Evolutionary conservation across 1,284 basidiomycete genomes (phyloP), one percentile per base, ranked within the genome.

Genomic region (Naganishia cerealis): DNA sequence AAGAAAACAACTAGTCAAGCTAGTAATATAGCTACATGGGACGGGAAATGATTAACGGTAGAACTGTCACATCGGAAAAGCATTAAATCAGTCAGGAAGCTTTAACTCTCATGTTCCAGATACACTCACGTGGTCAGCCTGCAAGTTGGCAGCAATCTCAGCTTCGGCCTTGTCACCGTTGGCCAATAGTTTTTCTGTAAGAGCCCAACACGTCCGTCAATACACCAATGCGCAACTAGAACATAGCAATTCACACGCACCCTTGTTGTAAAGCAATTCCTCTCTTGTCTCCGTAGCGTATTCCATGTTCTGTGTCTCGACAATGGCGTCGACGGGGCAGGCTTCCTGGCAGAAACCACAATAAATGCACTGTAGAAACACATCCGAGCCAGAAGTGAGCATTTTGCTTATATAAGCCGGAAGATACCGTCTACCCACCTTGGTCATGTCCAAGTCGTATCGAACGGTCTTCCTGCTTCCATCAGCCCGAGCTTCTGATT

Each of bases 341-440:
- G 96, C 96, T 84, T 99, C 96, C 82, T 96, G 94, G 82, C 93
- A 94, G 85, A 94, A 94, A 69, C 93, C 92, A 81, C 94, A 97
- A 84, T 97, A 97, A 78, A 98, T 97, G 82, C 94, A 97, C 85
- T 78, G 66, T 24, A 48, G 50, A 66, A 68, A 7, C 18, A 57
- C 13, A n/a, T 36, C 21, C n/a, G 29, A 33, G 46, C n/a, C 10
- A 9, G 7, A 24, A 21, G 46, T 50, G 24, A 50, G 46, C 46
- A 50, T 9, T 24, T 21, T 24, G 29, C 3, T 9, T 48, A 43
- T 36, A 39, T 29, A 59, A 18, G 36, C 21, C 40, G 21, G 42
- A 18, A 15, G 24, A n/a, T 54, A 29, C 24, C 12, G 3, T 57
- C 39, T 8, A 65, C 73, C 16, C 55, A 75, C 75, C 77, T 86